phyloP scores from a whole-genome alignment of 192 early-diverging fungal species.

The Rhizophagus sp. region DNA sequence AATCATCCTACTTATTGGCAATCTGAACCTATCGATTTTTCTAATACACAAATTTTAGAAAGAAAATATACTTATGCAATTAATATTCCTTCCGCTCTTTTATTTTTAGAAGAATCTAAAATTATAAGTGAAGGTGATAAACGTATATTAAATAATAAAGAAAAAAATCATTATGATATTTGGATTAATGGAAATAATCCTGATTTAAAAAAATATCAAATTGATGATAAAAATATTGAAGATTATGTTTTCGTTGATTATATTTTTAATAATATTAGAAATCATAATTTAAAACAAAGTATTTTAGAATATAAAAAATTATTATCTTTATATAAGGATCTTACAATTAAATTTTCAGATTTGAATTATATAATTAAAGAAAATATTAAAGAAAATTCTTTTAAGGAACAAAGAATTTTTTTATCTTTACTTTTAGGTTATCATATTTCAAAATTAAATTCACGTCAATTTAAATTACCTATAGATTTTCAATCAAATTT shows the following conservation, averaged over 20 bases:
- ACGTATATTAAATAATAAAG: not conserved
- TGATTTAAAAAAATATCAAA: not conserved
- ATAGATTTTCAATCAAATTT: not conserved
- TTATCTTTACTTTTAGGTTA: not conserved
- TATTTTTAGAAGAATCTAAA: not conserved
- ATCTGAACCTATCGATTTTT: not conserved
- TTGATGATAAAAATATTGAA: not conserved
- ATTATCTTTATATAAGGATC: not conserved
- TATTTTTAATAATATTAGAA: not conserved
- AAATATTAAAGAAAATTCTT: too few species aligned
- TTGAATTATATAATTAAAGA: not conserved
- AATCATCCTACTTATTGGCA: slow-evolving; percentile 10
- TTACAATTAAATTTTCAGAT: not conserved
- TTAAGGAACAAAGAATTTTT: not conserved
- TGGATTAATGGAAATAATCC: not conserved
- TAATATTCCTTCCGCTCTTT: not conserved
- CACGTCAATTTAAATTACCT: not conserved
- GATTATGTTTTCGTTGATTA: not conserved
- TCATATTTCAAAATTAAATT: not conserved
- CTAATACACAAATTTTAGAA: not conserved
- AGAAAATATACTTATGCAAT: not conserved
- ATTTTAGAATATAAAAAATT: not conserved
- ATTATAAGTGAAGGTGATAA: slow-evolving; percentile 5
- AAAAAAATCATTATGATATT: too few species aligned
- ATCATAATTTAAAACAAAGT: not conserved